Conservation (phyloP, 2,329 filamentous ascomycete genomes). For the Phoma herbarum region DNA sequence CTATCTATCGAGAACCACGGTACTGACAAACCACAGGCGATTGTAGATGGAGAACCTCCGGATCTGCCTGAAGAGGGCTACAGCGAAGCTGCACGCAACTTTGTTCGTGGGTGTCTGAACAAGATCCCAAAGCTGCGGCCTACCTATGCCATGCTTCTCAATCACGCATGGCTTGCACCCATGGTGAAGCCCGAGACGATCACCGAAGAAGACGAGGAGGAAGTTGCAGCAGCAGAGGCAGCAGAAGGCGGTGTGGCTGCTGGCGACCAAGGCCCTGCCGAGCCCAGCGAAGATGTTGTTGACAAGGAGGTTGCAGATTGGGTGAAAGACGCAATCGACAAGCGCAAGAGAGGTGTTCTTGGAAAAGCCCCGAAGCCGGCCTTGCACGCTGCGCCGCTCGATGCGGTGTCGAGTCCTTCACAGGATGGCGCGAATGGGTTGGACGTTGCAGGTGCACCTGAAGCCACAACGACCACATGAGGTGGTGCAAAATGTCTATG, state of each 20-base stretch:
- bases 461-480: conserved; percentile 25
- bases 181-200: conserved; percentile 81
- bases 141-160: conserved; percentile 88
- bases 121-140: conserved; percentile 92
- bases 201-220: conserved; percentile 73
- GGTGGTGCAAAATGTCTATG: background rate
- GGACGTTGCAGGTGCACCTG: conserved; percentile 27
- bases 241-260: conserved; percentile 55
- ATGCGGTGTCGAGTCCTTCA: conserved; percentile 65
- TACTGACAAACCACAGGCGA: conserved; percentile 69
- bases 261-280: conserved; percentile 37
- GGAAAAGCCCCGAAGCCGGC: conserved; percentile 72
- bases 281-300: conserved; percentile 56
- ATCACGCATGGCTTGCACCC: conserved; percentile 85
- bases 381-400: conserved; percentile 84
- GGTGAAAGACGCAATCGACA: conserved; percentile 77
- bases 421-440: conserved; percentile 37
- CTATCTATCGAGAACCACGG: background rate
- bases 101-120: conserved; percentile 88
- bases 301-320: conserved; percentile 88
- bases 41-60: conserved; percentile 96
- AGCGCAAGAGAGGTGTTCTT: conserved; percentile 67
- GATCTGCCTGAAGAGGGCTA: conserved; percentile 81
- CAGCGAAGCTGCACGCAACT: conserved; percentile 81
- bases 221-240: conserved; percentile 53